A percentile compares a stretch with the other conserved stretches of the same genome.
These are phyloP conservation scores for Phlebiopsis flavidoalba DNA, from an alignment of 768 basidiomycete genomes.

Conservation along the genomic window DNA sequence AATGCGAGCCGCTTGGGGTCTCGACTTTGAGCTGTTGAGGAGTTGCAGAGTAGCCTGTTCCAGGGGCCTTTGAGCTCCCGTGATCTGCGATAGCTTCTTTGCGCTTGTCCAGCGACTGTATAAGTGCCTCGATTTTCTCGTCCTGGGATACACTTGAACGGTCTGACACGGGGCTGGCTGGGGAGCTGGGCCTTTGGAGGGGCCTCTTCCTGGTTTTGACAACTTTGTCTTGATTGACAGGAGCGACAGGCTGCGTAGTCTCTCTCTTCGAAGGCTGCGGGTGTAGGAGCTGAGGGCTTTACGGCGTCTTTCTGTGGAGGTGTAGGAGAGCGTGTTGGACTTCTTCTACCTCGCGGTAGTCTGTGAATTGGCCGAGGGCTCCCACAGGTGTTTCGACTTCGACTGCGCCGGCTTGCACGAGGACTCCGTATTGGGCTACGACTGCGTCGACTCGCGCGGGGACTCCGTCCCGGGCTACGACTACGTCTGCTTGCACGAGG, in stretches of 20 bases:
- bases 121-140: background rate
- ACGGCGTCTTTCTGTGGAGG: background rate
- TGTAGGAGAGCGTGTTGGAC: background rate
- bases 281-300: too few species aligned
- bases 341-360: background rate
- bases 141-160: background rate
- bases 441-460: background rate
- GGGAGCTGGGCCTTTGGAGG: too few species aligned
- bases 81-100: background rate
- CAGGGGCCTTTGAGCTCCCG: background rate
- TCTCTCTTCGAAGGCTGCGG: background rate
- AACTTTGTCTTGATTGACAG: background rate
- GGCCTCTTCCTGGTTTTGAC: too few species aligned
- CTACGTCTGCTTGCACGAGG: slow-evolving; percentile 1
- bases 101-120: background rate
- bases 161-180: too few species aligned
- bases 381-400: slow-evolving; percentile 3
- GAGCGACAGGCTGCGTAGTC: background rate
- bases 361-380: background rate
- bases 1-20: slow-evolving; percentile 3
- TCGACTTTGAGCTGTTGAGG: background rate
- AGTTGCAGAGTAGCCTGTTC: too few species aligned
- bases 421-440: slow-evolving; percentile 1
- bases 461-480: slow-evolving; percentile 6
- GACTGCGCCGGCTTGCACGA: slow-evolving; percentile 5